Evolutionary conservation across 1,284 basidiomycete species (phyloP).

Genomic region (Xerocomus nothofagi): DNA sequence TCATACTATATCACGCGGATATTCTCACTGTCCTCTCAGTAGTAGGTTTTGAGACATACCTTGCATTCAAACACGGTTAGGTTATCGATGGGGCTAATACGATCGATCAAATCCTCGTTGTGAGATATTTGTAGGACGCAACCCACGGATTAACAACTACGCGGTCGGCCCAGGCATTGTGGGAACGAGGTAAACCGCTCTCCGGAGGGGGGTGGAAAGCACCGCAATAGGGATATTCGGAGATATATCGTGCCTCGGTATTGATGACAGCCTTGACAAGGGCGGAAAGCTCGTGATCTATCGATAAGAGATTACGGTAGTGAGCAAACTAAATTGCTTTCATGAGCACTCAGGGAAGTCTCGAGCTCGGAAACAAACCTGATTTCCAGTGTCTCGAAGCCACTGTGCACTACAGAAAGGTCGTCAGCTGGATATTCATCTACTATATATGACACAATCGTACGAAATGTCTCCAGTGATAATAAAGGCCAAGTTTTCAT

Average conservation of each 20-base stretch:
- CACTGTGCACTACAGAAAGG: slow-evolving; percentile 53
- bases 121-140: not conserved
- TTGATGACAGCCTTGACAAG: slow-evolving; percentile 75
- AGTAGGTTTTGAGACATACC: slow-evolving; percentile 35
- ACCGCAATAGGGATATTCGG: slow-evolving; percentile 72
- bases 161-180: slow-evolving; percentile 65
- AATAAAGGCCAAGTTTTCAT: slow-evolving; percentile 71
- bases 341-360: slow-evolving; percentile 5
- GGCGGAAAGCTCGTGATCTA: slow-evolving; percentile 57
- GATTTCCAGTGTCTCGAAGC: slow-evolving; percentile 77
- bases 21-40: not conserved
- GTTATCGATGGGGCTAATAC: slow-evolving; percentile 60
- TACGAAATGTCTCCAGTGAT: slow-evolving; percentile 79
- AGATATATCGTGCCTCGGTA: slow-evolving; percentile 73
- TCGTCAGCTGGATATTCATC: slow-evolving; percentile 4
- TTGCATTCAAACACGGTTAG: slow-evolving; percentile 78
- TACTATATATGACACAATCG: slow-evolving; percentile 36
- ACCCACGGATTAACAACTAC: slow-evolving; percentile 72
- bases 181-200: slow-evolving; percentile 58
- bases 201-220: slow-evolving; percentile 77
- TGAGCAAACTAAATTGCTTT: slow-evolving; percentile 55
- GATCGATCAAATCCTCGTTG: not conserved
- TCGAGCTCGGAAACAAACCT: slow-evolving; percentile 41
- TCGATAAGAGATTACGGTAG: slow-evolving; percentile 56
- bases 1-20: slow-evolving; percentile 53